A percentile compares a stretch with the other conserved stretches of the same genome.
Conservation (phyloP, 192 early-diverging fungal genomes). For the Fimicolochytrium jonesii region DNA sequence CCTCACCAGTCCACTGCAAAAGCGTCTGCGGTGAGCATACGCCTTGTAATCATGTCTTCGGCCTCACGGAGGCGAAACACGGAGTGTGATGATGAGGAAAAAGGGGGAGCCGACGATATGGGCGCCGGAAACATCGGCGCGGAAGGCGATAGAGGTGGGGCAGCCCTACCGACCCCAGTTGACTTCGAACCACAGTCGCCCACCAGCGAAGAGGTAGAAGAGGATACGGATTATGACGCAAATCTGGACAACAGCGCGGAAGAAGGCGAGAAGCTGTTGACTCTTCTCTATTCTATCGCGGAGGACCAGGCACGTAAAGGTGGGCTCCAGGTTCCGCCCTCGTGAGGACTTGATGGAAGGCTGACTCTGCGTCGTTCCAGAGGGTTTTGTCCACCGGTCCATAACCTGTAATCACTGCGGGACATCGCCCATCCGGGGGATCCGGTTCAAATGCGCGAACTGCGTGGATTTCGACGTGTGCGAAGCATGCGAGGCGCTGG, state of each 20-base stretch:
- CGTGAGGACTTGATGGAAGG: slow-evolving; percentile 34
- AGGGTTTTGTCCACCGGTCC: slow-evolving; percentile 65
- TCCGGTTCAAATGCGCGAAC: slow-evolving; percentile 90
- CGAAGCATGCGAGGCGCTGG: slow-evolving; percentile 79
- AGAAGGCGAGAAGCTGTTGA: slow-evolving; percentile 68
- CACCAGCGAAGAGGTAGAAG: not conserved
- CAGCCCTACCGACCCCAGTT: too few species aligned
- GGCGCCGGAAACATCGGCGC: too few species aligned
- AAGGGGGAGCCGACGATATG: too few species aligned
- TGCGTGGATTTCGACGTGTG: slow-evolving; percentile 93
- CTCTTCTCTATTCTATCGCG: slow-evolving; percentile 76
- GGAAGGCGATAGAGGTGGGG: too few species aligned
- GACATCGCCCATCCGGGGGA: slow-evolving; percentile 80
- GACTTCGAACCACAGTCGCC: too few species aligned
- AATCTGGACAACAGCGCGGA: slow-evolving; percentile 14
- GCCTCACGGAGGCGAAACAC: too few species aligned
- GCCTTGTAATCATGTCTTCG: too few species aligned
- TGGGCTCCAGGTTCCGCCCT: slow-evolving; percentile 22
- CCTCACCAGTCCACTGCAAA: too few species aligned
- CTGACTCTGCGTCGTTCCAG: slow-evolving; percentile 19
- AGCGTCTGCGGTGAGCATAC: too few species aligned
- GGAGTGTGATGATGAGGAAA: too few species aligned
- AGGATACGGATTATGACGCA: not conserved
- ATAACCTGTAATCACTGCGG: slow-evolving; percentile 93
- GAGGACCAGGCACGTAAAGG: slow-evolving; percentile 84